A percentile compares a stretch with the other conserved stretches of the same genome.
These are phyloP conservation scores for Jamesozyma jinghongensis DNA, from an alignment of 805 yeast species.

Conservation along the genomic window DNA sequence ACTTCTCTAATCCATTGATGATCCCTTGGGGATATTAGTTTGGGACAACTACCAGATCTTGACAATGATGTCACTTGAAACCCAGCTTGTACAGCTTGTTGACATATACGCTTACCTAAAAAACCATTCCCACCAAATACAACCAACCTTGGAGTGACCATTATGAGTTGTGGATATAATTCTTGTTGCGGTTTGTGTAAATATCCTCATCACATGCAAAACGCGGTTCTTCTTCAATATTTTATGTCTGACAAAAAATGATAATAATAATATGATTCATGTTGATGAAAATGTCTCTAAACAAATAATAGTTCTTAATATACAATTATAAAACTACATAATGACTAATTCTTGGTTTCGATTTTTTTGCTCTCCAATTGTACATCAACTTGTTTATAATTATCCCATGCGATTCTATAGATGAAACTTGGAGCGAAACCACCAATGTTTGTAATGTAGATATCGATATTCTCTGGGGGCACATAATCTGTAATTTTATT, in stretches of 20 bases:
- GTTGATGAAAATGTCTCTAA: no score
- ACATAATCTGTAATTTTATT: slow-evolving; percentile 89
- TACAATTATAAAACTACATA: no score
- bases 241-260: no score
- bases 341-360: no score
- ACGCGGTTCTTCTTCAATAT: no score
- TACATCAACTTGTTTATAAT: slow-evolving; percentile 80
- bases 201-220: no score
- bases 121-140: slow-evolving; percentile 89
- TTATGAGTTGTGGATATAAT: no score
- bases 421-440: slow-evolving; percentile 95
- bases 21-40: slow-evolving; percentile 19
- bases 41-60: slow-evolving; percentile 49
- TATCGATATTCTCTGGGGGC: slow-evolving; percentile 88
- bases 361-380: slow-evolving; percentile 33
- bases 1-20: slow-evolving; percentile 48
- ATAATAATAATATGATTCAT: no score
- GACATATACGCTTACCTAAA: slow-evolving; percentile 63
- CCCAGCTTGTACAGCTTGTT: slow-evolving; percentile 53
- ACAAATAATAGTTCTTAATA: no score
- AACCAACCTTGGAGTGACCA: slow-evolving; percentile 32
- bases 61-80: slow-evolving; percentile 61
- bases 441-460: slow-evolving; percentile 89
- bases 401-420: slow-evolving; percentile 89
- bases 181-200: no score